These are phyloP conservation scores for Podila epicladia DNA, from an alignment of 192 early-diverging fungal species.

Conservation along the genomic window DNA sequence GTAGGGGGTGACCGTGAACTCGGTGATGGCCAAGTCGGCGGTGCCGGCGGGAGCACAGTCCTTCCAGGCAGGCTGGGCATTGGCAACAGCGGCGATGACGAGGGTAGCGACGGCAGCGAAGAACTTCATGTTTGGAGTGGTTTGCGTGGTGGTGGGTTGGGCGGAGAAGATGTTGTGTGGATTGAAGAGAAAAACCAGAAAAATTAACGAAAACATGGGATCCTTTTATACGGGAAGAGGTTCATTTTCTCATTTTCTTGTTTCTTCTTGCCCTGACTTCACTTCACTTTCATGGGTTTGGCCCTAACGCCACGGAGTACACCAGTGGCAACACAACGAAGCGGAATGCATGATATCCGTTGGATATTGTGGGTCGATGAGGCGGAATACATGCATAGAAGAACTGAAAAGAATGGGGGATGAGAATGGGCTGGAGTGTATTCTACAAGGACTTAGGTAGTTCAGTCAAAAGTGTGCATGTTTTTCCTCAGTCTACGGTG, in stretches of 20 bases:
- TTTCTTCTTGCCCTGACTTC: too few species aligned
- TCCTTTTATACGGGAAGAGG: constrained; percentile 11
- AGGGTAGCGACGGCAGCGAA: constrained; percentile 57
- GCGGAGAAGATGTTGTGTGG: neutral
- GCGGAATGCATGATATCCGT: too few species aligned
- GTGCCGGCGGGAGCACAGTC: constrained; percentile 51
- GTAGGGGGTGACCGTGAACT: constrained; percentile 51
- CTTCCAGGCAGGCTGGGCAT: constrained; percentile 49
- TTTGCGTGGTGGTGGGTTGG: neutral
- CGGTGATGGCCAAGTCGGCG: constrained; percentile 55
- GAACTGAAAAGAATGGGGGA: neutral
- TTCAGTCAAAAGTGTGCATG: too few species aligned
- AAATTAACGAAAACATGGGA: neutral
- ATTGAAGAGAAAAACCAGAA: constrained; percentile 8
- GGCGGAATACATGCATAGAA: neutral
- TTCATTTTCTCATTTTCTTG: too few species aligned
- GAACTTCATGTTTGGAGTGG: constrained; percentile 52
- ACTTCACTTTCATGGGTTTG: too few species aligned
- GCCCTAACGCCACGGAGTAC: too few species aligned
- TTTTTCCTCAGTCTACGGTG: too few species aligned
- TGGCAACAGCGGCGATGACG: constrained; percentile 47
- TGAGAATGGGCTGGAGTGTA: neutral
- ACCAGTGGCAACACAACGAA: neutral
- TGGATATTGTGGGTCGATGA: neutral
- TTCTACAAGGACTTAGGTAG: neutral